Percentiles rank a stretch among this genome's conserved stretches.
These are phyloP conservation scores for Tylopilus rubrobrunneus DNA, from an alignment of 768 basidiomycete genomes.

Conservation along the genomic window DNA sequence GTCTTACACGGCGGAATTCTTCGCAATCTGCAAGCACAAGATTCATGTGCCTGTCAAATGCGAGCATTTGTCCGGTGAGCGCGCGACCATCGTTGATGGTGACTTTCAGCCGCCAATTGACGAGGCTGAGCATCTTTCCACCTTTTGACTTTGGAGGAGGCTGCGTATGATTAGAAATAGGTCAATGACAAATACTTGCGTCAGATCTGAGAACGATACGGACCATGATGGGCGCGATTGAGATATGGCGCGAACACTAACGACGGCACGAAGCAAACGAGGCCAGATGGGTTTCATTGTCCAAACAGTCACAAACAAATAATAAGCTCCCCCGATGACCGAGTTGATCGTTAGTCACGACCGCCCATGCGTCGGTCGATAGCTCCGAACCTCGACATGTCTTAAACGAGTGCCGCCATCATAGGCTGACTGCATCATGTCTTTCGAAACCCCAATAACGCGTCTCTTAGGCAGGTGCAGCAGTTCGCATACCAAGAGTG, in stretches of 20 bases:
- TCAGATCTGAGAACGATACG: slow-evolving; percentile 21
- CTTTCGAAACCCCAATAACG: slow-evolving; percentile 41
- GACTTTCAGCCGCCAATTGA: slow-evolving; percentile 97
- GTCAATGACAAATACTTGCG: slow-evolving; percentile 7
- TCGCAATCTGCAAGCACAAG: slow-evolving; percentile 97
- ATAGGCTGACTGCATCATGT: slow-evolving; percentile 7
- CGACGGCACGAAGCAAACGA: slow-evolving; percentile 24
- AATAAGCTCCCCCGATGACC: not conserved
- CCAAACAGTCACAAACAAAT: slow-evolving; percentile 34
- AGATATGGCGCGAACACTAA: slow-evolving; percentile 18
- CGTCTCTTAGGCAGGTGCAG: slow-evolving; percentile 44
- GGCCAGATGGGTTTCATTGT: slow-evolving; percentile 6
- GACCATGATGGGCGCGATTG: slow-evolving; percentile 58
- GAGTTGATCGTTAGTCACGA: not conserved
- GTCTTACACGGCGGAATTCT: slow-evolving; percentile 89
- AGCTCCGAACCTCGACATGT: not conserved
- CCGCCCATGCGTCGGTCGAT: not conserved
- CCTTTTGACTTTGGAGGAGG: slow-evolving; percentile 97
- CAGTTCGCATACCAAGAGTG: not conserved
- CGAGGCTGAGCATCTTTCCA: slow-evolving; percentile 95
- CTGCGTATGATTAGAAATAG: slow-evolving; percentile 34
- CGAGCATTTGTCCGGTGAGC: slow-evolving; percentile 97
- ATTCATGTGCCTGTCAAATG: slow-evolving; percentile 99
- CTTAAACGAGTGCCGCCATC: not conserved
- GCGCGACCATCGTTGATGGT: slow-evolving; percentile 97